Base-by-base conservation (phyloP, 176 grass and related monocot species). In the Oropetium thomaeum region DNA sequence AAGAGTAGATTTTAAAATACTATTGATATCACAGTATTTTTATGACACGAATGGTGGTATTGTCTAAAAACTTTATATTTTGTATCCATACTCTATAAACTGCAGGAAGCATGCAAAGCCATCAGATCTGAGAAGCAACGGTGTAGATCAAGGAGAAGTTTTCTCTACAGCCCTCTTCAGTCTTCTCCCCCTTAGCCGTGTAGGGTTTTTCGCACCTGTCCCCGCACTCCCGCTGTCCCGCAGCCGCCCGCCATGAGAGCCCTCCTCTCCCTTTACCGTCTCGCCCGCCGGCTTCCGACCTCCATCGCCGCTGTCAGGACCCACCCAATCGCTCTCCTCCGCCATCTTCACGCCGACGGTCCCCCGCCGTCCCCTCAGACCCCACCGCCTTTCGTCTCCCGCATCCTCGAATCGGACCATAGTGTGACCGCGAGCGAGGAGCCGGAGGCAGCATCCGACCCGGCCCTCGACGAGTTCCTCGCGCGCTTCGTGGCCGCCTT, bases 241-340 rank as follows among this genome's bases (percentile, higher is more conserved):
- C 59, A 41, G 49, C 25, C 74, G 65, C 34, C 76, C 75, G 62
- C 83, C 83, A 92, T 90, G 91, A 90, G 91, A 88, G 91, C 81
- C 65, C 75, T 90, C 79, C 64, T 88, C 70, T 80, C 87, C 57
- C 81, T 87, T 29, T 93, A 65, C 57, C 83, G 57, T 43, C 62
- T 87, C 54, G 54, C 83, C 43, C 83, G 90, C 31, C 86, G 54
- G 41, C 70, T 92, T 77, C 60, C 75, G 11, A 15, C 52, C 4
- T 33, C 86, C 54, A 49, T 89, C 42, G n/a, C 83, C 58, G 26
- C 79, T 74, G 53, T 48, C 7, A 59, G 67, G 11, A 31, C 29
- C 61, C 28, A 73, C 0, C 54, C 25, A 3, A 51, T 79, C 0
- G 35, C 58, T 15, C 57, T 89, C 38, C 74, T 65, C 44, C 83